Evolutionary conservation across 345 rosid genomes (phyloP), one percentile per base, ranked within the genome.

Genomic region (Citrus cavaleriei): DNA sequence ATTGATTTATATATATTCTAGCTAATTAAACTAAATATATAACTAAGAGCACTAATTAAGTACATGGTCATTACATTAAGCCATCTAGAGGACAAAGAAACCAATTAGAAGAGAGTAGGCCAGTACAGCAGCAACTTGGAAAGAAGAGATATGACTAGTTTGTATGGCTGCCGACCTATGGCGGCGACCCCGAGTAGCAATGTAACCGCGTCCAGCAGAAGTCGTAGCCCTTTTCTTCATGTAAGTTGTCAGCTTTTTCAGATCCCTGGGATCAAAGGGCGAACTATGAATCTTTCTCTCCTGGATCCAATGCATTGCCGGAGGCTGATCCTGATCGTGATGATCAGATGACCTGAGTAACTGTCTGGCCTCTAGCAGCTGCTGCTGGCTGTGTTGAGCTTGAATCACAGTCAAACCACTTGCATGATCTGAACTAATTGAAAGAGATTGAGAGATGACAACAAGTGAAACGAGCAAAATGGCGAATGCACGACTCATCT

Each of bases 91-190:
- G 74, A 70, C 25, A 30, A 81, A 68, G 49, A 79, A 55, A 7
- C 51, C 64, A 22, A 81, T 76, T 8, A 76, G 21, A 46, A 83
- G 72, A 46, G 68, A 78, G 27, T 5, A 69, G 69, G 32, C 68
- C 40, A 80, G 2, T 4, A 64, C 77, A n/a, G 65, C 68, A 37
- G 27, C 83, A 28, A 74, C 18, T 74, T 38, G 69, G 28, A 68
- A 21, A 7, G 82, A 75, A 19, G 78, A 49, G 1, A 77, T 1
- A 0, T 34, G 78, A 49, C n/a, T 7, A 49, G 70, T 55, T 68
- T 64, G 12, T 24, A 63, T 10, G 10, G 84, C 74, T 24, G 72
- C 42, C 38, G 84, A 72, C 28, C 75, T 75, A 72, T 22, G 81
- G 7, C 64, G 67, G 40, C 64, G 28, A 30, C 12, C 8, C 10